Evolutionary conservation across 2,329 filamentous ascomycete genomes (phyloP).

Genomic region (Zymoseptoria pseudotritici): DNA sequence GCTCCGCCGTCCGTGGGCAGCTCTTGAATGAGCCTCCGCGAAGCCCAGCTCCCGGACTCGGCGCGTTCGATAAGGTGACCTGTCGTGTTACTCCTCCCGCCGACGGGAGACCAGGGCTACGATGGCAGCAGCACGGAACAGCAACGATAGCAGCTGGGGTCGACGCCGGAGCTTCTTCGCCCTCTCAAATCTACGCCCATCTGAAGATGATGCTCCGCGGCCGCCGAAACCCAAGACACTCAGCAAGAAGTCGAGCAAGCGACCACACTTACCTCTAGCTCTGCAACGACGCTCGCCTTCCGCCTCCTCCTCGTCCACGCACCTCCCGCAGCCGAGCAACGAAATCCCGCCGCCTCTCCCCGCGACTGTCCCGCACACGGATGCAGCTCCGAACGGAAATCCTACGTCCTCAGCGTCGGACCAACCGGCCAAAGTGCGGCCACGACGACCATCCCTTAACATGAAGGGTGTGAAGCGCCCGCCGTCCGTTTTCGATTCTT

Average conservation of each 20-base stretch:
- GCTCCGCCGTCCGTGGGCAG: not conserved
- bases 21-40: not conserved
- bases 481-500: slow-evolving; percentile 52
- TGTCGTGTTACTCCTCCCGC: not conserved
- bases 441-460: slow-evolving; percentile 24
- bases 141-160: slow-evolving; percentile 24
- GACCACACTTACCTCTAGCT: slow-evolving; percentile 18
- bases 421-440: slow-evolving; percentile 13
- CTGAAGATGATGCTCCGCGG: slow-evolving; percentile 8
- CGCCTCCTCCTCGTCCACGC: slow-evolving; percentile 30
- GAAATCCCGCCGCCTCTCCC: slow-evolving; percentile 4
- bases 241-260: slow-evolving; percentile 23
- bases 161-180: slow-evolving; percentile 28
- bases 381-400: slow-evolving; percentile 16
- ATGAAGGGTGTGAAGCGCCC: slow-evolving; percentile 30
- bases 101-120: not conserved
- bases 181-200: slow-evolving; percentile 23
- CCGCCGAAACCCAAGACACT: slow-evolving; percentile 8
- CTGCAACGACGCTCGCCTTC: slow-evolving; percentile 1
- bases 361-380: slow-evolving; percentile 19
- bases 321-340: slow-evolving; percentile 24
- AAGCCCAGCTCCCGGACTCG: not conserved
- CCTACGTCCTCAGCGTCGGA: slow-evolving; percentile 8
- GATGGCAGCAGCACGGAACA: slow-evolving; percentile 14
- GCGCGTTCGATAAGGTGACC: not conserved